Percentiles rank a stretch among this genome's conserved stretches.
phyloP scores from a whole-genome alignment of 2,329 filamentous ascomycete species.

The Ophiocordyceps sinensis region DNA sequence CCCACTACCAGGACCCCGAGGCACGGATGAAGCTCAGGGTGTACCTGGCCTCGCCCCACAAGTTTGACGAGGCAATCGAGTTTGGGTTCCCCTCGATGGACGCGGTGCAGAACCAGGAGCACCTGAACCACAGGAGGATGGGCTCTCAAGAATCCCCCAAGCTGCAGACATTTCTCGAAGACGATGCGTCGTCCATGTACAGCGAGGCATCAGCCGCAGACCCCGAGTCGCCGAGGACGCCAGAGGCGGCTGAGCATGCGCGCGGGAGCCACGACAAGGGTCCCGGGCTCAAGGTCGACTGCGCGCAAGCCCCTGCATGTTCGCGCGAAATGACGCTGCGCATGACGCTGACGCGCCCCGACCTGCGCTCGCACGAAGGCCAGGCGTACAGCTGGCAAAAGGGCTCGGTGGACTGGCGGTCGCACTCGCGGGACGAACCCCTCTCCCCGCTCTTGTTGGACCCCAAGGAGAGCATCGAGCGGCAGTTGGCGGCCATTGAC shows the following conservation, averaged over 20 bases:
- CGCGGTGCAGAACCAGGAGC: slow-evolving; percentile 18
- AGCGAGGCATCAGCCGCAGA: slow-evolving; percentile 41
- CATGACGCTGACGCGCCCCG: slow-evolving; percentile 86
- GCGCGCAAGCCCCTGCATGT: slow-evolving; percentile 36
- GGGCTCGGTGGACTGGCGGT: slow-evolving; percentile 25
- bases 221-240: slow-evolving; percentile 45
- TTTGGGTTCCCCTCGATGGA: slow-evolving; percentile 73
- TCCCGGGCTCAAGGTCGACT: slow-evolving; percentile 20
- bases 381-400: slow-evolving; percentile 56
- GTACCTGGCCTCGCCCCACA: slow-evolving; percentile 78
- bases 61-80: slow-evolving; percentile 89
- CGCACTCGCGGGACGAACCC: slow-evolving; percentile 20
- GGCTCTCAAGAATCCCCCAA: slow-evolving; percentile 19
- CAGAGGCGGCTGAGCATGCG: slow-evolving; percentile 30
- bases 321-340: slow-evolving; percentile 85
- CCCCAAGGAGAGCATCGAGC: slow-evolving; percentile 39
- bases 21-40: slow-evolving; percentile 73
- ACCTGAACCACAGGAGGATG: slow-evolving; percentile 8
- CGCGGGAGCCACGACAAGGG: slow-evolving; percentile 11
- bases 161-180: slow-evolving; percentile 41
- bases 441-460: slow-evolving; percentile 15
- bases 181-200: slow-evolving; percentile 41
- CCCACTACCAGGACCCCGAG: slow-evolving; percentile 83
- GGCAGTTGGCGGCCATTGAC: slow-evolving; percentile 38
- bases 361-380: slow-evolving; percentile 63